Percentiles rank a stretch among this genome's conserved stretches.
Evolutionary conservation across 2,329 filamentous ascomycete genomes (phyloP).

Genomic region (Fusarium longipes): DNA sequence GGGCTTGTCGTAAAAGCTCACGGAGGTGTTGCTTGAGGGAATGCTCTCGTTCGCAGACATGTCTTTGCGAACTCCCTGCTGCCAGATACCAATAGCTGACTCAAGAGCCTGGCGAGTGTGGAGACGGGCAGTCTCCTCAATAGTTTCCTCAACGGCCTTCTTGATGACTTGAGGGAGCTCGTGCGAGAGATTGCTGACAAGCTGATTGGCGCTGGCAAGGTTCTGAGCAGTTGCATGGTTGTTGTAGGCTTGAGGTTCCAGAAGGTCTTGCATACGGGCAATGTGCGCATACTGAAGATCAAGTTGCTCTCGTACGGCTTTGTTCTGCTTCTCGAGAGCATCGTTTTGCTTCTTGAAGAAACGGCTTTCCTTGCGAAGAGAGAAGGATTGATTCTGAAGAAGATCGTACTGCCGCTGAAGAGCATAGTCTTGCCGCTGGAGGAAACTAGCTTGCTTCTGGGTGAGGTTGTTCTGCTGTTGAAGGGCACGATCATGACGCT

Average conservation of each 20-base stretch:
- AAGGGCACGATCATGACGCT: background rate
- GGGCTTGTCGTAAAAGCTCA: constrained; percentile 11
- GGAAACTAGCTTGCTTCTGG: background rate
- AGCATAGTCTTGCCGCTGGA: background rate
- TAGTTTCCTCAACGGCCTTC: constrained; percentile 41
- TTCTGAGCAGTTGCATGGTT: constrained; percentile 39
- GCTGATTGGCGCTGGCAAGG: constrained; percentile 28
- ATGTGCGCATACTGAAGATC: constrained; percentile 41
- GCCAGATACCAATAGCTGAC: background rate
- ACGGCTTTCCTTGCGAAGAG: constrained; percentile 15
- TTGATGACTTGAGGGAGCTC: constrained; percentile 45
- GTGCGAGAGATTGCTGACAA: constrained; percentile 43
- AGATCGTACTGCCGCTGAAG: constrained; percentile 1
- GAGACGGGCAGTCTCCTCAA: constrained; percentile 36
- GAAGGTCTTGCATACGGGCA: constrained; percentile 32
- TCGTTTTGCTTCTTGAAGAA: constrained; percentile 29
- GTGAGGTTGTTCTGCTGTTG: background rate
- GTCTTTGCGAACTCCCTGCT: background rate
- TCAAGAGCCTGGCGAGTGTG: constrained; percentile 22
- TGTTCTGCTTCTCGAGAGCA: constrained; percentile 39
- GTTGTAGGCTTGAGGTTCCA: constrained; percentile 36
- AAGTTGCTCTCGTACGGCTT: constrained; percentile 44
- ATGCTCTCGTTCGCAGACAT: background rate
- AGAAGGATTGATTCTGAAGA: background rate
- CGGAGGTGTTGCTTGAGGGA: background rate